These are phyloP conservation scores for Pugionium dolabratum DNA, from an alignment of 345 rosid species.

Conservation along the genomic window DNA sequence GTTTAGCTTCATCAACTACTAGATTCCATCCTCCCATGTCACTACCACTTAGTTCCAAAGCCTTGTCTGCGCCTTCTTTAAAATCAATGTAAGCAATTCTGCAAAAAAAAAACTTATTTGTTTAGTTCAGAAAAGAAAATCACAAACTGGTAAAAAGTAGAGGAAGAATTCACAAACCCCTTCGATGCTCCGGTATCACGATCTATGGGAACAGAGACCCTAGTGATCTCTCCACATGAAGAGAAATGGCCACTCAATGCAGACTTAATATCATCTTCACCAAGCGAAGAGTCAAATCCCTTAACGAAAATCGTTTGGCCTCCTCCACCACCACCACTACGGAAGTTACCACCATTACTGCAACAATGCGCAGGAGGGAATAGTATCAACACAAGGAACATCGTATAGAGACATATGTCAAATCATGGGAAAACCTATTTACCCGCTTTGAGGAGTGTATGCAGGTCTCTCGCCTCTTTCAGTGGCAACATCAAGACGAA, in stretches of 20 bases:
- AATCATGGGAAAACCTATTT: neutral
- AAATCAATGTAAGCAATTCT: conserved; percentile 81
- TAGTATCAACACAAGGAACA: neutral
- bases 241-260: conserved; percentile 62
- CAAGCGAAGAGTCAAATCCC: conserved; percentile 51
- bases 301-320: conserved; percentile 49
- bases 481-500: conserved; percentile 73
- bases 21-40: conserved; percentile 51
- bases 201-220: conserved; percentile 65
- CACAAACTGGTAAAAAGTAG: neutral
- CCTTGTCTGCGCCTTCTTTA: conserved; percentile 54
- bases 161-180: conserved; percentile 55
- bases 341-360: conserved; percentile 49
- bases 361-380: neutral
- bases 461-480: conserved; percentile 78
- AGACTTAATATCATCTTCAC: conserved; percentile 58
- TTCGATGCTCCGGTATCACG: conserved; percentile 60
- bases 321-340: conserved; percentile 48
- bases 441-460: conserved; percentile 73
- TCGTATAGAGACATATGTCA: neutral
- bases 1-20: conserved; percentile 72
- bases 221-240: conserved; percentile 67
- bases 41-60: conserved; percentile 59
- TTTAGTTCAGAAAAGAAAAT: neutral
- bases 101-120: neutral